Evolutionary conservation across 2,329 filamentous ascomycete genomes (phyloP), one percentile per base, ranked within the genome.

Genomic region (Samsoniella hepiali): DNA sequence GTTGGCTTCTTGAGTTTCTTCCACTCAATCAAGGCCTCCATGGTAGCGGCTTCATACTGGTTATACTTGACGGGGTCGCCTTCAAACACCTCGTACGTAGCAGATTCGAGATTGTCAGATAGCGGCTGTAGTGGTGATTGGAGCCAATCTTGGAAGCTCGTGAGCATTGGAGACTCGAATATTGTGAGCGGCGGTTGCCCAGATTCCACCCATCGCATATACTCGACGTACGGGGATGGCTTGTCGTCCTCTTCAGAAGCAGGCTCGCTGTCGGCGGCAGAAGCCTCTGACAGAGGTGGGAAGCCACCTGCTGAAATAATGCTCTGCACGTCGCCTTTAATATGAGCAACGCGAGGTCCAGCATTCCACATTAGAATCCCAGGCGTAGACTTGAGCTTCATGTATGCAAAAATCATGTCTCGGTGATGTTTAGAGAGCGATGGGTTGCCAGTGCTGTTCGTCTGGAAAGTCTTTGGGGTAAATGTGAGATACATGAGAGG

Each of bases 71-170:
- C 91, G 0, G 95, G 95, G 67, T 99, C 96, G 69, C 96, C 96
- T 75, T 99, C 95, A 71, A 99, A 99, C 2, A 98, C 94, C 73
- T 99, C 95, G 75, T 99, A 99, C 0, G 95, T 99, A 49, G 96
- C 91, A 54, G 93, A 97, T 74, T 99, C 96, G 15, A 99, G 83
- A 69, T 99, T 99, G 75, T 99, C 95, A 0, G 94, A 94, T 15
- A 99, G 82, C 0, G 95, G 95, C 74, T 99, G 96, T 47, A 99
- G 81, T 2, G 95, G 95, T 2, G 93, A 93, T 75, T 99, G 95
- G 11, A 99, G 82, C 82, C 95, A 99, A 75, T 99, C 95, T 72
- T 99, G 96, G 85, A 87, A 84, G 68, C 78, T 84, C 5, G 78
- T 81, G 63, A 87, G 72, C 1, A 81, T 82, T 2, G 77, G 74